phyloP scores from a whole-genome alignment of 441 rosid species.

The Gossypium davidsonii region DNA sequence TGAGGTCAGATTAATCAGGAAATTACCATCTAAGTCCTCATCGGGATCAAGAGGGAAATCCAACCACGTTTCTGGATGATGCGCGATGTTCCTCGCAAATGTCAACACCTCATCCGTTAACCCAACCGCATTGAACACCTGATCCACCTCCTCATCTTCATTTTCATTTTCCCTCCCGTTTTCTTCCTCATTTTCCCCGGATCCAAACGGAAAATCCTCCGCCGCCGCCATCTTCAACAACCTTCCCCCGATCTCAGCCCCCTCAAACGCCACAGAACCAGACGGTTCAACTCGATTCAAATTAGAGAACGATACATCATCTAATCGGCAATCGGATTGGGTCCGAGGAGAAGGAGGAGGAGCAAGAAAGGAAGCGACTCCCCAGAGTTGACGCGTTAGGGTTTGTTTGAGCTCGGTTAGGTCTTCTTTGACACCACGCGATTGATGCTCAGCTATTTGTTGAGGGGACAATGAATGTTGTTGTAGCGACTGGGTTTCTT shows the following conservation, averaged over 20 bases:
- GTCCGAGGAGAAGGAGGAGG: conserved; percentile 30
- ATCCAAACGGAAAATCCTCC: conserved; percentile 18
- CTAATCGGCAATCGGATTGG: not conserved
- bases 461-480: conserved; percentile 20
- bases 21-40: conserved; percentile 53
- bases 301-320: conserved; percentile 11
- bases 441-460: conserved; percentile 32
- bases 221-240: conserved; percentile 16
- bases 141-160: not conserved
- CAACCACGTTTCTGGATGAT: conserved; percentile 78
- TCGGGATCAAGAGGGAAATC: conserved; percentile 69
- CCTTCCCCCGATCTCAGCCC: conserved; percentile 16
- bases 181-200: conserved; percentile 22
- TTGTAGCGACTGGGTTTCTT: not conserved
- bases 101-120: conserved; percentile 71
- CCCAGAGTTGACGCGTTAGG: conserved; percentile 51
- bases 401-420: conserved; percentile 48
- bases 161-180: conserved; percentile 20
- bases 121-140: conserved; percentile 39
- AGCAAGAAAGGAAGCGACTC: conserved; percentile 58
- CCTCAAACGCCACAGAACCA: conserved; percentile 12
- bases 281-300: conserved; percentile 22
- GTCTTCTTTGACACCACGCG: conserved; percentile 56
- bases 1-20: not conserved
- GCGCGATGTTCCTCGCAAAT: conserved; percentile 59